Evolutionary conservation across 1,139 yeast species (phyloP), one percentile per base, ranked within the genome.

Genomic region (Pichia sp.): DNA sequence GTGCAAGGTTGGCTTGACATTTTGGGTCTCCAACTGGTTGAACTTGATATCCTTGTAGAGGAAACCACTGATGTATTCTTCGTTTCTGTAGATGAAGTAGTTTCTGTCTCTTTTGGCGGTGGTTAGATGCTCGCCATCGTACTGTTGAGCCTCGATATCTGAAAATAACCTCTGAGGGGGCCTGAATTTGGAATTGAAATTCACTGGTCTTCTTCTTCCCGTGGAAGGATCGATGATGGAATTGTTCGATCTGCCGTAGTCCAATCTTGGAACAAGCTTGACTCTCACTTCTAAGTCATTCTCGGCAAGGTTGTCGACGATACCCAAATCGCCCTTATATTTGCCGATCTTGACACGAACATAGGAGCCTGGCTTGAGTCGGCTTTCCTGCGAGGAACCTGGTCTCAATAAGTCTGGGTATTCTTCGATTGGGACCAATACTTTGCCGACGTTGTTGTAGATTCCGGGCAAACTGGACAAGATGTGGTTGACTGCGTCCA

Each of bases 201-300:
- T 61, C 7, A 61, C 58, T 69, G 53, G 80, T 71, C 67, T 82
- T 79, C 60, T 58, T 9, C 67, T 80, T 45, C 83, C 79, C 47
- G 78, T 81, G 57, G 80, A 83, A 52, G 76, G 73, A 51, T 81
- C 84, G 20, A 60, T 56, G 9, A 49, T 36, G 14, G 60, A 59
- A 52, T 62, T 66, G n/a, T 61, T 53, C 55, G 83, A 76, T 66
- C 82, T 83, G 60, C 96, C 96, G 69, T 93, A 93, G 69, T 93
- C 98, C 58, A 93, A 74, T 65, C 99, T 82, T 42, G 99, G 99
- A 29, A 93, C 95, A 59, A 95, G 77, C 67, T 90, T 90, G 65
- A 96, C 83, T 66, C 95, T 81, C 29, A 91, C 98, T 68, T 92
- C 98, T 62, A 95, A 78, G 53, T 97, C 98, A 67, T 90, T 92